phyloP scores from a whole-genome alignment of 73 alveolate genomes.

The Symbiodinium natans region DNA sequence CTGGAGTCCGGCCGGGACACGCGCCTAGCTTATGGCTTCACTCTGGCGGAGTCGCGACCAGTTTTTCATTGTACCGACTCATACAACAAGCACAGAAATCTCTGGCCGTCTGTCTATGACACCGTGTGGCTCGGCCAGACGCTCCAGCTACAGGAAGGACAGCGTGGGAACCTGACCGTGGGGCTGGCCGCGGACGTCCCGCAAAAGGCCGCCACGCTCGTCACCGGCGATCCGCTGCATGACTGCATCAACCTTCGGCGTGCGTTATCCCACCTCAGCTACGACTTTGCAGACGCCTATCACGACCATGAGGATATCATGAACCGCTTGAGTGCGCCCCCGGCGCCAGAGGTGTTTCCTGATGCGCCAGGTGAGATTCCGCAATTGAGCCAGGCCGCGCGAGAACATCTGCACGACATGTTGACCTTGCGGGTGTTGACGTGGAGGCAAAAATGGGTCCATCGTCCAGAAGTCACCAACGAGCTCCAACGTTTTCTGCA shows the following conservation, averaged over 20 bases:
- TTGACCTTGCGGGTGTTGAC: neutral
- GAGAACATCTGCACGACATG: neutral
- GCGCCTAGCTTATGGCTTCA: neutral
- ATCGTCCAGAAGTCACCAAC: neutral
- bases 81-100: neutral
- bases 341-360: neutral
- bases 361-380: neutral
- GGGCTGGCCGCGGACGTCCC: neutral
- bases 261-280: neutral
- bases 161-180: neutral
- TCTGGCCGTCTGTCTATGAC: neutral
- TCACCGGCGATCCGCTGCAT: neutral
- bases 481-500: neutral
- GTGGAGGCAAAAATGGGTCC: neutral
- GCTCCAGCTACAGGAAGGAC: neutral
- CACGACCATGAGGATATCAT: neutral
- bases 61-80: neutral
- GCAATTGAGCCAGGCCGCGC: neutral
- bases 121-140: neutral
- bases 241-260: neutral
- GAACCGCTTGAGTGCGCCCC: neutral
- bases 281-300: neutral
- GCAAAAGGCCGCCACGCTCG: neutral
- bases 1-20: neutral
- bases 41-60: neutral